These are phyloP conservation scores for Monotropa hypopitys DNA, from an alignment of 179 eudicot species.

Conservation along the genomic window DNA sequence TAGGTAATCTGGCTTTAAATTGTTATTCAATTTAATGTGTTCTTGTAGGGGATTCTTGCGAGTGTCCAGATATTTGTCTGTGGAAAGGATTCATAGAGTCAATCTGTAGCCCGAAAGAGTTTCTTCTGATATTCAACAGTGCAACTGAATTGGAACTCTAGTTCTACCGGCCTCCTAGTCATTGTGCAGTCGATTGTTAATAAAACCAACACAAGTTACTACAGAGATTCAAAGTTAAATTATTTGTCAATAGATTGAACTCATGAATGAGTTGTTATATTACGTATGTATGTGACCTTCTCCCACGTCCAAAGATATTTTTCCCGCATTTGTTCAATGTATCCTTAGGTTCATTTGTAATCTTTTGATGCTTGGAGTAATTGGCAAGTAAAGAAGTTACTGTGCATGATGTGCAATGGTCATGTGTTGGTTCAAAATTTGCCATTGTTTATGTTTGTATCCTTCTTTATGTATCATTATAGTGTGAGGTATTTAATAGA, in stretches of 20 bases:
- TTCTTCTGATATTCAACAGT: constrained; percentile 86
- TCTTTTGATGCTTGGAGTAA: constrained; percentile 7
- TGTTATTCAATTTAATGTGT: neutral
- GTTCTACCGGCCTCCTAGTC: constrained; percentile 77
- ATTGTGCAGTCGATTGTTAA: constrained; percentile 95
- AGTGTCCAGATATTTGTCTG: constrained; percentile 79
- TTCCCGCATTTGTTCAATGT: neutral
- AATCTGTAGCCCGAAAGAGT: constrained; percentile 79
- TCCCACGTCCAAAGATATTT: neutral
- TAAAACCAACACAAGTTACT: constrained; percentile 95
- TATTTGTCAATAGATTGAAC: constrained; percentile 81
- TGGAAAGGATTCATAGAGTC: constrained; percentile 45
- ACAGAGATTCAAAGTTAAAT: constrained; percentile 85
- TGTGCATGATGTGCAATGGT: constrained; percentile 97
- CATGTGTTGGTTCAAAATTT: constrained; percentile 69
- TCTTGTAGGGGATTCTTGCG: constrained; percentile 79
- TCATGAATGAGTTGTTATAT: constrained; percentile 86
- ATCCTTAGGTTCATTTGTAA: neutral
- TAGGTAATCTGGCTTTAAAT: too few relatives aligned
- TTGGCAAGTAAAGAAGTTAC: constrained; percentile 90
- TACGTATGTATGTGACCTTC: constrained; percentile 45
- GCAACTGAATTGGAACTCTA: constrained; percentile 72
- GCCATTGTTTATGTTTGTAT: constrained; percentile 99
- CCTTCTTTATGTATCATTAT: constrained; percentile 27
- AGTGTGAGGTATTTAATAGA: neutral